Evolutionary conservation across 352 stramenopile genomes (phyloP).

Genomic region (Blastocystis sp.): DNA sequence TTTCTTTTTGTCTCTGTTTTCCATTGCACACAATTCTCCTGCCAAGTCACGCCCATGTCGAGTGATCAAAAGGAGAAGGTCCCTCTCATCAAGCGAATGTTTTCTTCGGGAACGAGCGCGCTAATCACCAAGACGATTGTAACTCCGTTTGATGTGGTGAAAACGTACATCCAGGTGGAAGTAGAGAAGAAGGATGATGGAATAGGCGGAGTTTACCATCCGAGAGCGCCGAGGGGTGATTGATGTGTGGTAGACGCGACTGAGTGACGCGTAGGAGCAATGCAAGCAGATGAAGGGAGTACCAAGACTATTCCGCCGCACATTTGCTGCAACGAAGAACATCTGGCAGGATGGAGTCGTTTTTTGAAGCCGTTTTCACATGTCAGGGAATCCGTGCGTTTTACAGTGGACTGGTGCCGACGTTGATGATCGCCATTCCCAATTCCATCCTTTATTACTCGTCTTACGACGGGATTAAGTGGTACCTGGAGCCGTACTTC

Average conservation of each 20-base stretch:
- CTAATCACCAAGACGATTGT: conserved; percentile 55
- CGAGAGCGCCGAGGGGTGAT: conserved; percentile 12
- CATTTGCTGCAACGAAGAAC: conserved; percentile 51
- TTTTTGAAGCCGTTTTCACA: background rate
- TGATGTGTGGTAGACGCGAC: background rate
- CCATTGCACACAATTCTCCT: background rate
- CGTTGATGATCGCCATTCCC: conserved; percentile 55
- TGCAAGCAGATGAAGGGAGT: conserved; percentile 45
- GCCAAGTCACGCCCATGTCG: background rate
- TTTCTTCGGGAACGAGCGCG: conserved; percentile 44
- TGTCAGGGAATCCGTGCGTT: conserved; percentile 17
- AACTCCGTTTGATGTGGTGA: conserved; percentile 57
- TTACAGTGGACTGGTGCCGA: conserved; percentile 42
- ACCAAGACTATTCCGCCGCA: conserved; percentile 30
- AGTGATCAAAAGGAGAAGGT: conserved; percentile 39
- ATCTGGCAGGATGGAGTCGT: conserved; percentile 47
- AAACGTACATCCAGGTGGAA: conserved; percentile 50
- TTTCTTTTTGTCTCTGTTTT: background rate
- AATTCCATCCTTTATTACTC: conserved; percentile 56
- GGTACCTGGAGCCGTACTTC: conserved; percentile 46
- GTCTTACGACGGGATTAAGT: conserved; percentile 55
- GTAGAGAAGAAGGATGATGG: background rate
- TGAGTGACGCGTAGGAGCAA: background rate
- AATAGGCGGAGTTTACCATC: conserved; percentile 53
- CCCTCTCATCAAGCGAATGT: conserved; percentile 22